phyloP scores from a whole-genome alignment of 164 flowering plant genomes.

The Protea cynaroides region DNA sequence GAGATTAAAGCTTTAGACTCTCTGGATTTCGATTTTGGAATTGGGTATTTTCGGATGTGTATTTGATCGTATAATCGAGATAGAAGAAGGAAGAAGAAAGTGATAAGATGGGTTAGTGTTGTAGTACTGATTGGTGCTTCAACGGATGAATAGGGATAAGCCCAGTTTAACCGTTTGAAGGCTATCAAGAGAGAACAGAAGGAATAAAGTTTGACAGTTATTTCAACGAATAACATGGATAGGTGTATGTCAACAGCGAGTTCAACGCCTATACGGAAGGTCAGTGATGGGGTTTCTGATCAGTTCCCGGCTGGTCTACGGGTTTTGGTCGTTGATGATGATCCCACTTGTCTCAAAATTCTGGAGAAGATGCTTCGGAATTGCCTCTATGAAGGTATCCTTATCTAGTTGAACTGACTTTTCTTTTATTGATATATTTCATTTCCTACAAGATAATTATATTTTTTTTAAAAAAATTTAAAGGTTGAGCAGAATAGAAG shows the following conservation, averaged over 20 bases:
- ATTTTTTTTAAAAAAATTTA: too few species aligned
- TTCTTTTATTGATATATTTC: background rate
- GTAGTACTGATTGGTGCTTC: background rate
- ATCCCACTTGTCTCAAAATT: conserved; percentile 68
- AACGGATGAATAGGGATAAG: conserved; percentile 7
- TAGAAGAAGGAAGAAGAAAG: background rate
- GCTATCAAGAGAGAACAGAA: too few species aligned
- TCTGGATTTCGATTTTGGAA: background rate
- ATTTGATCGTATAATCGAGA: conserved; percentile 3
- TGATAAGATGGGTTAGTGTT: conserved; percentile 2
- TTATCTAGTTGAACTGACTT: background rate
- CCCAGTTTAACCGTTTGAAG: too few species aligned
- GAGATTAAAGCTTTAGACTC: background rate
- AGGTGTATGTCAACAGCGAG: conserved; percentile 21
- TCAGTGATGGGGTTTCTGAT: conserved; percentile 38
- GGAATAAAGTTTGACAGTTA: too few species aligned
- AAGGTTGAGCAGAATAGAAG: background rate
- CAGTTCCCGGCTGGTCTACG: conserved; percentile 81
- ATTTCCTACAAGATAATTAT: too few species aligned
- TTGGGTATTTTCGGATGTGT: background rate
- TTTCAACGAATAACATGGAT: background rate
- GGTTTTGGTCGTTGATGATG: conserved; percentile 91
- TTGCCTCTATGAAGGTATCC: conserved; percentile 66
- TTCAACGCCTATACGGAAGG: conserved; percentile 26
- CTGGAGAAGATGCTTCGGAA: conserved; percentile 69